Percentiles rank a stretch among this genome's conserved stretches.
Conservation (phyloP, 2,329 filamentous ascomycete genomes). For the Colletotrichum nymphaeae region DNA sequence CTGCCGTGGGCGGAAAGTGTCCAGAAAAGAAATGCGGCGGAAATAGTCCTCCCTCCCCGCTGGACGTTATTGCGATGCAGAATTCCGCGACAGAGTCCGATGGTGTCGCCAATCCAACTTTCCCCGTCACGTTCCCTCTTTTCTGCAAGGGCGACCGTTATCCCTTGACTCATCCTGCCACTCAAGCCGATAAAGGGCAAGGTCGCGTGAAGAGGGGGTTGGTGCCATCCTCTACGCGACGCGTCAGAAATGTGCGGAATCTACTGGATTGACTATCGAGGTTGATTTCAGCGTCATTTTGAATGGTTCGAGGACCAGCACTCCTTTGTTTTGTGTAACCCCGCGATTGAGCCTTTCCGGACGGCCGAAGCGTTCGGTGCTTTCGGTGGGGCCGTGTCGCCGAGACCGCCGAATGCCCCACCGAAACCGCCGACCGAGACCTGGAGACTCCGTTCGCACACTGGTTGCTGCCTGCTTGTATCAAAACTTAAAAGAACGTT, state of each 20-base stretch:
- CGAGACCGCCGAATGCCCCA: slow-evolving; percentile 20
- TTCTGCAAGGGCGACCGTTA: slow-evolving; percentile 23
- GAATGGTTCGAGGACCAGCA: not conserved
- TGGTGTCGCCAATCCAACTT: not conserved
- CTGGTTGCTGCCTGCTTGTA: not conserved
- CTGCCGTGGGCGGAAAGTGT: slow-evolving; percentile 5
- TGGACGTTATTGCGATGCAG: slow-evolving; percentile 11
- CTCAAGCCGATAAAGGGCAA: slow-evolving; percentile 25
- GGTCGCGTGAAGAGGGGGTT: slow-evolving; percentile 4
- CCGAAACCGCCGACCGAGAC: slow-evolving; percentile 18
- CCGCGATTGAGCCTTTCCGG: not conserved
- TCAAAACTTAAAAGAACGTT: not conserved
- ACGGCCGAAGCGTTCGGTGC: slow-evolving; percentile 9
- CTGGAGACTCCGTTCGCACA: not conserved
- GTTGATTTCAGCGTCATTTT: not conserved
- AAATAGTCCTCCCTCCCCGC: slow-evolving; percentile 14
- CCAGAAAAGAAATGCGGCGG: slow-evolving; percentile 29
- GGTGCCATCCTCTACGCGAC: not conserved
- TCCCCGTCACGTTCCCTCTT: slow-evolving; percentile 15
- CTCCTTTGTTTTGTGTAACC: not conserved
- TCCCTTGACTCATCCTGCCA: slow-evolving; percentile 36
- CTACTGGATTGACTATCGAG: not conserved
- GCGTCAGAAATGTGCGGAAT: not conserved
- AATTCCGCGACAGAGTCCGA: not conserved
- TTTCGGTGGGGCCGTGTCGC: slow-evolving; percentile 21